These are phyloP conservation scores for Leccinum subfulvum DNA, from an alignment of 1,284 basidiomycete genomes.

Conservation along the genomic window DNA sequence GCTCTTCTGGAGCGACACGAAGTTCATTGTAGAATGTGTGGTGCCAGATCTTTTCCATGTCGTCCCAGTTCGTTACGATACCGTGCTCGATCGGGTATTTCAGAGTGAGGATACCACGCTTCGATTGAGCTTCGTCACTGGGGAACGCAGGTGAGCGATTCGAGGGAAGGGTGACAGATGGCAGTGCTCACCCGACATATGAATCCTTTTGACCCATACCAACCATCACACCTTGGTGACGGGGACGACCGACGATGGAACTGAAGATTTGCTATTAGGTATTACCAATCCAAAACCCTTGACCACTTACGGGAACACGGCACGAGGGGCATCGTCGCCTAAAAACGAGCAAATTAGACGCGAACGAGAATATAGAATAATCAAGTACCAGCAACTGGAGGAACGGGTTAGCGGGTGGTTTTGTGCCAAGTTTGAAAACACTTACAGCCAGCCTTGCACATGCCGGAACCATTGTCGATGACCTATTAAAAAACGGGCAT, in stretches of 20 bases:
- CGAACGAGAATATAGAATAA: background rate
- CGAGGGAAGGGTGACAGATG: background rate
- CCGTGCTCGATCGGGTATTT: conserved; percentile 77
- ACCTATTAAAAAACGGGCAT: conserved; percentile 35
- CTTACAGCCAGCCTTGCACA: conserved; percentile 69
- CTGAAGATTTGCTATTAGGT: conserved; percentile 35
- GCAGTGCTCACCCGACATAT: conserved; percentile 61
- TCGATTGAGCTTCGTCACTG: conserved; percentile 86
- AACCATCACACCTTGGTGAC: conserved; percentile 87
- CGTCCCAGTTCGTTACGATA: conserved; percentile 94
- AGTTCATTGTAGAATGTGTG: conserved; percentile 86
- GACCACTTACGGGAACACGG: conserved; percentile 63
- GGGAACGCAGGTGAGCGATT: background rate
- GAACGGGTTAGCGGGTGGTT: conserved; percentile 8
- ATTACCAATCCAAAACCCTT: conserved; percentile 7
- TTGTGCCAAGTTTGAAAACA: conserved; percentile 6
- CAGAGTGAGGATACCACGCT: conserved; percentile 90
- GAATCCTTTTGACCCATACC: conserved; percentile 81
- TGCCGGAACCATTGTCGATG: conserved; percentile 66
- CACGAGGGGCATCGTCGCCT: conserved; percentile 77
- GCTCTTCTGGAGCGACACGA: conserved; percentile 79
- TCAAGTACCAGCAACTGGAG: conserved; percentile 27
- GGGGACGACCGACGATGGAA: conserved; percentile 83
- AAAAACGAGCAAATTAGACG: conserved; percentile 24
- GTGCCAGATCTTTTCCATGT: conserved; percentile 93